phyloP scores from a whole-genome alignment of 441 rosid species.

The Populus hybrid region DNA sequence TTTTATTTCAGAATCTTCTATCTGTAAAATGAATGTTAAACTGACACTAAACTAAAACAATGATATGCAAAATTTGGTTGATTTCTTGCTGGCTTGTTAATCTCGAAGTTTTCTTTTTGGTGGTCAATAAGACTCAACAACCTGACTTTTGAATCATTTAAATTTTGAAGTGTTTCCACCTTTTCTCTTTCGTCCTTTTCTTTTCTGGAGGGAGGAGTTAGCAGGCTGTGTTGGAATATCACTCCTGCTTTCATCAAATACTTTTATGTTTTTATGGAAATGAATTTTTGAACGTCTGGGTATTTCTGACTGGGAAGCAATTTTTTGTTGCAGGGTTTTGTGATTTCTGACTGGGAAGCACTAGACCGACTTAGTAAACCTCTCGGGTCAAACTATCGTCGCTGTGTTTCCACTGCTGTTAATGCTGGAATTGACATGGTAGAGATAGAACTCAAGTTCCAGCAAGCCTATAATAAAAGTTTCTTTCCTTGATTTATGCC shows the following conservation, averaged over 20 bases:
- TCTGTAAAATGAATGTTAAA: conserved; percentile 2
- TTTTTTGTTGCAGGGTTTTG: conserved; percentile 59
- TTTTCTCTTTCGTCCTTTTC: neutral
- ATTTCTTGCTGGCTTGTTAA: neutral
- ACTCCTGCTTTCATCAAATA: neutral
- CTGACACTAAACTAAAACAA: neutral
- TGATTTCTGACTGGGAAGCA: conserved; percentile 91
- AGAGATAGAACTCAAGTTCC: conserved; percentile 5
- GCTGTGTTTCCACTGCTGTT: conserved; percentile 54
- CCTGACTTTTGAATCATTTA: neutral
- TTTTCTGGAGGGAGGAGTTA: neutral
- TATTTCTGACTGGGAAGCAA: neutral
- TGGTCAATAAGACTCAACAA: neutral
- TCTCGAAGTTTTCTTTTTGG: neutral
- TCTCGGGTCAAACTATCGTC: conserved; percentile 59
- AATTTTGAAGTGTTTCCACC: neutral
- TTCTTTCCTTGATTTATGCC: conserved; percentile 10
- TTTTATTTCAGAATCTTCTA: conserved; percentile 11
- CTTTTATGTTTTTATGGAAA: neutral
- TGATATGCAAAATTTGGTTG: neutral
- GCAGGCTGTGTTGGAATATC: neutral
- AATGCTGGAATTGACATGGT: conserved; percentile 98
- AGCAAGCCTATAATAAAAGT: neutral
- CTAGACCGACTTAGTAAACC: conserved; percentile 62
- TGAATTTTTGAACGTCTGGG: neutral